Percentiles rank a stretch among this genome's conserved stretches.
Evolutionary conservation across 495 filamentous ascomycete genomes (phyloP).

Genomic region (Aspergillus asperescens): DNA sequence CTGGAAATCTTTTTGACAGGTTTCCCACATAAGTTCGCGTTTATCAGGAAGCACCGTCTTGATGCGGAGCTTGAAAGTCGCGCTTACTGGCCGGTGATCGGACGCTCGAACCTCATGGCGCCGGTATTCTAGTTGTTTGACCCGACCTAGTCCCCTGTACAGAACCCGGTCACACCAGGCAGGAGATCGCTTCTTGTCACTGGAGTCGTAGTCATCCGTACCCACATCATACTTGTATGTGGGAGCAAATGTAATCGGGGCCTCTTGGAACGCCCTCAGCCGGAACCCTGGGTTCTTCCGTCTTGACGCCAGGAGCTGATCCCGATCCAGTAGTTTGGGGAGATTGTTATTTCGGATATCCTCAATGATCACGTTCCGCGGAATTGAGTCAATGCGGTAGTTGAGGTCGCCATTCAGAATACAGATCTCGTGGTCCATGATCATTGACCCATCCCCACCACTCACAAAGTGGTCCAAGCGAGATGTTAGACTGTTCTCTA

Average conservation of each 20-base stretch:
- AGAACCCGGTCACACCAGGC: conserved; percentile 96
- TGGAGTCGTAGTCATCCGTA: conserved; percentile 87
- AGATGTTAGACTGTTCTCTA: conserved; percentile 52
- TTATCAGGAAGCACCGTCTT: conserved; percentile 69
- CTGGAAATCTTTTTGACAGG: conserved; percentile 66
- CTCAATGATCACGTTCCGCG: conserved; percentile 81
- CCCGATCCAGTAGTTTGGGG: conserved; percentile 84
- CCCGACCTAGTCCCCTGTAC: conserved; percentile 73
- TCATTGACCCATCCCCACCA: conserved; percentile 92
- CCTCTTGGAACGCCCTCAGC: conserved; percentile 79
- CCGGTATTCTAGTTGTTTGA: conserved; percentile 81
- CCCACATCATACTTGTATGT: conserved; percentile 99
- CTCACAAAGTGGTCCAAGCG: conserved; percentile 75
- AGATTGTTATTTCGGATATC: conserved; percentile 76
- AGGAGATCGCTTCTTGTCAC: conserved; percentile 90
- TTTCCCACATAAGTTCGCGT: conserved; percentile 60
- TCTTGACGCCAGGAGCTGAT: conserved; percentile 82
- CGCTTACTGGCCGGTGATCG: conserved; percentile 91
- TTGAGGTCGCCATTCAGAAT: conserved; percentile 95
- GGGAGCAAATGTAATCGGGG: conserved; percentile 82
- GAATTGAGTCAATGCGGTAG: conserved; percentile 97
- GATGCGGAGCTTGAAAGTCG: conserved; percentile 69
- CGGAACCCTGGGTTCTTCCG: conserved; percentile 85
- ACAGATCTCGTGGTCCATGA: conserved; percentile 94
- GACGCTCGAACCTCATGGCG: conserved; percentile 85